A percentile compares a stretch with the other conserved stretches of the same genome.
Conservation (phyloP, 1,284 basidiomycete species). For the Hymenochaete sp. region DNA sequence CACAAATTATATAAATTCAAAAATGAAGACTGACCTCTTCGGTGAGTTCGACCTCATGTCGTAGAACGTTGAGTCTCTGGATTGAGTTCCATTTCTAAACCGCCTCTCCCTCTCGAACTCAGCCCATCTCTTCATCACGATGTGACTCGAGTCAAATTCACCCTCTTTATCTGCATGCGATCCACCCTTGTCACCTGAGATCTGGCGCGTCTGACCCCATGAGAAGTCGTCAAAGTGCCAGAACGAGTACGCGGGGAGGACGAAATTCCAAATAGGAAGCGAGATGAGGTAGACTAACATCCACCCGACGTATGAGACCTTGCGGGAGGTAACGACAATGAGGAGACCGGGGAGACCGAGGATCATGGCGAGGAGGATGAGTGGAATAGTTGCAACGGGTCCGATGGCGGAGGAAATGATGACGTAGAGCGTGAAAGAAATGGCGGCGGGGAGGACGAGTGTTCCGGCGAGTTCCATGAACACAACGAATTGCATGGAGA, state of each 20-base stretch:
- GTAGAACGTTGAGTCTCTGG: constrained; percentile 69
- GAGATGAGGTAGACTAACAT: constrained; percentile 93
- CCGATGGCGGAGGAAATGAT: constrained; percentile 80
- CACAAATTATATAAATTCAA: constrained; percentile 10
- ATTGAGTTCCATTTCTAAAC: constrained; percentile 82
- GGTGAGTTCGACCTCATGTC: constrained; percentile 40
- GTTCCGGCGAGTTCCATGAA: constrained; percentile 98
- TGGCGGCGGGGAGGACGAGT: constrained; percentile 93
- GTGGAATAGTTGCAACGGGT: constrained; percentile 82
- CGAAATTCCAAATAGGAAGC: constrained; percentile 92
- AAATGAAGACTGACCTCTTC: constrained; percentile 45
- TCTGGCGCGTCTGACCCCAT: constrained; percentile 93
- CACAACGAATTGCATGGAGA: constrained; percentile 96
- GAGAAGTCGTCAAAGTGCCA: constrained; percentile 99
- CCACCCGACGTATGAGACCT: constrained; percentile 93
- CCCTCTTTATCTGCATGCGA: constrained; percentile 87
- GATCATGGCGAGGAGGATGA: constrained; percentile 87
- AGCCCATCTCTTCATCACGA: constrained; percentile 98
- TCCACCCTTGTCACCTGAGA: constrained; percentile 64
- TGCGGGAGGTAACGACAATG: constrained; percentile 91
- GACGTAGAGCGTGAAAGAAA: constrained; percentile 91
- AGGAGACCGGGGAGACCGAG: constrained; percentile 93
- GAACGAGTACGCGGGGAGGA: constrained; percentile 90
- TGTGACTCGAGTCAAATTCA: constrained; percentile 91
- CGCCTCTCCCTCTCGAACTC: constrained; percentile 96